Percentiles rank a stretch among this genome's conserved stretches.
Conservation (phyloP, 148 eudicot species). For the Simmondsia chinensis region DNA sequence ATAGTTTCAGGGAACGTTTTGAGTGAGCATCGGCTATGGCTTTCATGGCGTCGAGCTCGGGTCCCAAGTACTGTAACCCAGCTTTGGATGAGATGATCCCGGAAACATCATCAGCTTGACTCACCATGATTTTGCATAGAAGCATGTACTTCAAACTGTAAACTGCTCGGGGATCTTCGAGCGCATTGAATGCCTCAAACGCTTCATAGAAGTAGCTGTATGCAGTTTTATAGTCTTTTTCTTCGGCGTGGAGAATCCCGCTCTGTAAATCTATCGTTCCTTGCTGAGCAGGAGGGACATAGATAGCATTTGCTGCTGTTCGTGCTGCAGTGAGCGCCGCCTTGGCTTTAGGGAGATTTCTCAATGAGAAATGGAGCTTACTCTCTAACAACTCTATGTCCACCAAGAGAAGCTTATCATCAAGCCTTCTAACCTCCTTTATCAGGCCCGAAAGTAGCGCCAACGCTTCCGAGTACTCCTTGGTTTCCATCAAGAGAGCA, state of each 20-base stretch:
- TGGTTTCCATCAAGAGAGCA: slow-evolving; percentile 33
- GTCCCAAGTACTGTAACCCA: slow-evolving; percentile 40
- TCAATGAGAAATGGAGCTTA: slow-evolving; percentile 40
- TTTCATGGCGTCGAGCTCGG: slow-evolving; percentile 47
- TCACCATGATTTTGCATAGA: slow-evolving; percentile 43
- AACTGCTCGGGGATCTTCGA: slow-evolving; percentile 41
- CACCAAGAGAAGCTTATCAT: slow-evolving; percentile 45
- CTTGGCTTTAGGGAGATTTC: slow-evolving; percentile 48
- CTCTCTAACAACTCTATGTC: slow-evolving; percentile 39
- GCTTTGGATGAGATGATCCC: slow-evolving; percentile 43
- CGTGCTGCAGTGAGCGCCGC: slow-evolving; percentile 45
- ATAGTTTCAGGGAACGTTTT: slow-evolving; percentile 34
- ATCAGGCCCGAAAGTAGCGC: slow-evolving; percentile 30
- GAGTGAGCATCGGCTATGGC: slow-evolving; percentile 44
- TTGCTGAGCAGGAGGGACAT: slow-evolving; percentile 46
- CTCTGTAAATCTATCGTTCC: slow-evolving; percentile 44
- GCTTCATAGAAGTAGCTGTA: slow-evolving; percentile 44
- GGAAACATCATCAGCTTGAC: slow-evolving; percentile 45
- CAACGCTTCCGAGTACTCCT: slow-evolving; percentile 37
- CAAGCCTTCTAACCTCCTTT: slow-evolving; percentile 40
- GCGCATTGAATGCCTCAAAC: slow-evolving; percentile 43
- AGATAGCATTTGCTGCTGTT: slow-evolving; percentile 45
- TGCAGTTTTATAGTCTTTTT: slow-evolving; percentile 39
- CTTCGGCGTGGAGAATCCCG: slow-evolving; percentile 41
- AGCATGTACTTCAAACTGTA: slow-evolving; percentile 44